Evolutionary conservation across 345 rosid genomes (phyloP), one percentile per base, ranked within the genome.

Genomic region (Zanthoxylum bungeanum): DNA sequence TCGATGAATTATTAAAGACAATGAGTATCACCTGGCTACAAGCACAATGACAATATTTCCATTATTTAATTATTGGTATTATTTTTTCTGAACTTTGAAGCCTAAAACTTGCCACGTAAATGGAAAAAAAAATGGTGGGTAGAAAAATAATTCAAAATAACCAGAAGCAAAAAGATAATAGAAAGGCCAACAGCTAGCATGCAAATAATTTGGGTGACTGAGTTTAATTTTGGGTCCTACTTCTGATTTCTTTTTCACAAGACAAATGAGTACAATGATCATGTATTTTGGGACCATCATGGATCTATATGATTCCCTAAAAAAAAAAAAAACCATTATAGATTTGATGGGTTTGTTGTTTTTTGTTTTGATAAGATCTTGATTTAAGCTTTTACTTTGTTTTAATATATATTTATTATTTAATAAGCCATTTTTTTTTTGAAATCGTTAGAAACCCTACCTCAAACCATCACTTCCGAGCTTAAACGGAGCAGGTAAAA

Each of bases 211-310:
- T 44, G 47, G 47, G 47, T n/a, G 47, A 14, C 19, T 44, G 47
- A 44, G 4, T 44, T 44, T 16, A 44, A 44, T 12, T 44, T 14
- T 44, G 49, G 49, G 49, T 44, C 49, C 49, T 44, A 44, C 49
- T 44, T 44, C 19, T 19, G 49, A 44, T 44, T 44, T 44, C 49
- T 44, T 12, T 44, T 0, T 19, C 22, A 30, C 65, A 70, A 19
- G 33, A 8, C 46, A 60, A n/a, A 70, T 2, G 14, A 59, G 57
- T 46, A 22, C 58, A 59, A 31, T 70, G 57, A 60, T 70, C 31
- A 9, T 39, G 9, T 36, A 7, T 21, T 27, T 39, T 57, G 64
- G 73, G 73, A 58, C 73, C 73, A 56, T 69, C 25, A 28, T n/a
- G 19, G 24, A 66, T 5, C 19, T 4, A 21, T 50, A 9, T 46